These are phyloP conservation scores for Paecilomyces dactylethromorphus DNA, from an alignment of 2,329 filamentous ascomycete species.

Conservation along the genomic window DNA sequence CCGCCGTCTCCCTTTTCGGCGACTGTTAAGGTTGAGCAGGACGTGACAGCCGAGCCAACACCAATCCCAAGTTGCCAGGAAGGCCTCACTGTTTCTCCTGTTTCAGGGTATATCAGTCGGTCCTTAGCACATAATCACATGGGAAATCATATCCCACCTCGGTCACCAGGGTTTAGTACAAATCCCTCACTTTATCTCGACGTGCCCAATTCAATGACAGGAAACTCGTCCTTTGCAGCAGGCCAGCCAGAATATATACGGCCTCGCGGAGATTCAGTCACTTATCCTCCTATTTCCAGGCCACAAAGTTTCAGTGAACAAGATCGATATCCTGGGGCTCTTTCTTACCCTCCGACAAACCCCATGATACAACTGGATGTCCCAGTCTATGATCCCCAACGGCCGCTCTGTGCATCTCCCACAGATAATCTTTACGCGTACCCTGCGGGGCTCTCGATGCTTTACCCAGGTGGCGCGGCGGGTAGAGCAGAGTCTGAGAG, in stretches of 20 bases:
- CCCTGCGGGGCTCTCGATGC: too few relatives aligned
- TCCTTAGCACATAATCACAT: neutral
- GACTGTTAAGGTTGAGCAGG: neutral
- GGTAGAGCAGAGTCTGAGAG: neutral
- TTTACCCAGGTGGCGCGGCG: neutral
- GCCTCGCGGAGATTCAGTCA: constrained; percentile 8
- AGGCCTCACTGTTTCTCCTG: neutral
- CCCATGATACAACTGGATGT: constrained; percentile 15
- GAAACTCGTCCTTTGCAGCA: neutral
- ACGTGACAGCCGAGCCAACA: neutral
- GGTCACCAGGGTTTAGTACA: neutral
- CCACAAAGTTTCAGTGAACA: neutral
- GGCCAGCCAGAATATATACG: constrained; percentile 1
- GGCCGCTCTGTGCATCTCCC: constrained; percentile 18
- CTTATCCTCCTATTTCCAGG: constrained; percentile 13
- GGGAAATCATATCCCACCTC: neutral
- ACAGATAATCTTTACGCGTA: constrained; percentile 10
- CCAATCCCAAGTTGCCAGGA: neutral
- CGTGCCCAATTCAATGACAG: neutral
- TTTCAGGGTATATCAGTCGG: neutral
- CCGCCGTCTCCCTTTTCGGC: neutral
- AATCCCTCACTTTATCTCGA: neutral
- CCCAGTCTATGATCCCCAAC: constrained; percentile 14
- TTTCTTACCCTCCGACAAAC: constrained; percentile 8
- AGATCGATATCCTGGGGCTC: neutral